Percentiles rank a stretch among this genome's conserved stretches.
These are phyloP conservation scores for Asterochloris sp. DNA, from an alignment of 139 green algal genomes.

Conservation along the genomic window DNA sequence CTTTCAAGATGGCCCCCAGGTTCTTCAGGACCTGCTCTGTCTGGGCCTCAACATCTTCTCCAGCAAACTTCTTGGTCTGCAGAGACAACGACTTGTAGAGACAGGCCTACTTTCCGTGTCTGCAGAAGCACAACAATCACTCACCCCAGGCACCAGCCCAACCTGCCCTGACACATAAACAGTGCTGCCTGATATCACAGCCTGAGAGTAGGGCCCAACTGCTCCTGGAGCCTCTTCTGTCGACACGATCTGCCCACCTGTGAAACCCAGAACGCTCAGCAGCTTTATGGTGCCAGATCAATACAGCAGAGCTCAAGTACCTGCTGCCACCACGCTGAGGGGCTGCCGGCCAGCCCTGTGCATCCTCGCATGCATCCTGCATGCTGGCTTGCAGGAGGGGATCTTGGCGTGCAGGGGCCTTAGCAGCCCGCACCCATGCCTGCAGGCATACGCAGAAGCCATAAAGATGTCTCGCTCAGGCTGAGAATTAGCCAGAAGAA, in stretches of 20 bases:
- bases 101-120: too few species aligned
- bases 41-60: slow-evolving; percentile 69
- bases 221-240: slow-evolving; percentile 83
- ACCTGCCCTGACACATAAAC: slow-evolving; percentile 91
- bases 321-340: too few species aligned
- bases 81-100: background rate
- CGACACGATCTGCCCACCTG: slow-evolving; percentile 44
- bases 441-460: too few species aligned
- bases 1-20: slow-evolving; percentile 88
- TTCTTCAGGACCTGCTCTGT: slow-evolving; percentile 88
- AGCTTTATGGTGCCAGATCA: background rate
- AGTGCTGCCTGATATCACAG: slow-evolving; percentile 74
- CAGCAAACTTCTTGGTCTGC: slow-evolving; percentile 84
- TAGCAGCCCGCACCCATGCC: too few species aligned
- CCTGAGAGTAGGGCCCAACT: slow-evolving; percentile 92
- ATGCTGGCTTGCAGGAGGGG: too few species aligned
- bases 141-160: slow-evolving; percentile 71
- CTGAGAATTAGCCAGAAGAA: too few species aligned
- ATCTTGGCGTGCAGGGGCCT: too few species aligned
- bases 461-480: too few species aligned
- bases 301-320: too few species aligned
- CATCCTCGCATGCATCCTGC: too few species aligned
- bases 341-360: too few species aligned
- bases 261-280: background rate
- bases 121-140: background rate